Base-by-base conservation (phyloP, 352 stramenopile species). In the Phytopythium oedochilum region DNA sequence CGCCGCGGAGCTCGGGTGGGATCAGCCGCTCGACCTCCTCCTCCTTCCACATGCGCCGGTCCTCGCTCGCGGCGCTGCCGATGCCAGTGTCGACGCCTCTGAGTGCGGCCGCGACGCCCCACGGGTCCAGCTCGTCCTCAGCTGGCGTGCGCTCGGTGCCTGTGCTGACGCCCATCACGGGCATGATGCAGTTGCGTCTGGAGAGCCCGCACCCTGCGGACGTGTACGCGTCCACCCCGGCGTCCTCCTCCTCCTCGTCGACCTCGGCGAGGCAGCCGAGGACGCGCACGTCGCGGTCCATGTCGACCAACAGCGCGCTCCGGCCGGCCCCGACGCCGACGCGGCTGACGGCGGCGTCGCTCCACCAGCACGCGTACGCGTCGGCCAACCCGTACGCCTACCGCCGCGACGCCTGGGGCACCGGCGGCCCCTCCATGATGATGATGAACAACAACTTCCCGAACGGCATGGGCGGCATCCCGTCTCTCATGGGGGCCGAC, bases 141-240 rank as follows among this genome's bases (percentile, higher is more conserved):
- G 34, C 38, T 25, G 51, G 61, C 2, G 43, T 66, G 14, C 45
- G 64, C 48, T 48, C 59, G 39, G 63, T 71, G 20, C 60, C 70
- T 2, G 67, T 83, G 39, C 74, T 81, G 25, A 90, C 79, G 9
- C 79, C 79, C 5, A 86, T 90, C 44, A 73, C 74, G 15, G 77
- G 78, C 39, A 88, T 90, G 77, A 90, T 88, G 77, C 73, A 86
- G 53, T 66, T 90, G 29, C 71, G 72, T 22, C 65, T 90, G 22
- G 73, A 81, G 50, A 86, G 53, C 22, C 74, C 66, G 14, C 71
- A 66, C 39, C 61, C 64, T 14, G 66, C 56, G 47, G 22, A 64
- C 14, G 60, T 44, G 5, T 64, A 68, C 17, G 35, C 48, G 18
- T 53, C 62, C 12, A 67, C 61, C 3, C 54, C 57, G n/a, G 73